Percentiles rank a stretch among this genome's conserved stretches.
Evolutionary conservation across 2,329 filamentous ascomycete species (phyloP).

Genomic region (Aspergillus alliaceus): DNA sequence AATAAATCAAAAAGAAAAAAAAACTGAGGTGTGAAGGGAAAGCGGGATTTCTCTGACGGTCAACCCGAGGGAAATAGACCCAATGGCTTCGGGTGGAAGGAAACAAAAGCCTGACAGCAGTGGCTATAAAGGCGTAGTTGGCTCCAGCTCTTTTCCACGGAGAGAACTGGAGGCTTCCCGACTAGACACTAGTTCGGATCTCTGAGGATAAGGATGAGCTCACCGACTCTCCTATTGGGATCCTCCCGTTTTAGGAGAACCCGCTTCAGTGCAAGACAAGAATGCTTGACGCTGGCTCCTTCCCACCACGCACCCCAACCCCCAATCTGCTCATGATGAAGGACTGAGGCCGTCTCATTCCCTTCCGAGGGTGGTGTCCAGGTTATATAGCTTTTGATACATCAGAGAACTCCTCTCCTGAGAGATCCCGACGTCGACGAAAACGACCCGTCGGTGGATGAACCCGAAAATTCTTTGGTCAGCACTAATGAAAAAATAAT

Average conservation of each 20-base stretch:
- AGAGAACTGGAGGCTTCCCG: not conserved
- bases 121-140: not conserved
- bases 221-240: constrained; percentile 6
- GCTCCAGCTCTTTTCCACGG: not conserved
- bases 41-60: not conserved
- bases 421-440: not conserved
- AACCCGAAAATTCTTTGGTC: constrained; percentile 2
- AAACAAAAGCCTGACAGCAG: not conserved
- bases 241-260: not conserved
- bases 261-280: not conserved
- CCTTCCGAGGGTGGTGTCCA: constrained; percentile 6
- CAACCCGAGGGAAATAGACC: not conserved
- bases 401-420: constrained; percentile 11
- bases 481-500: constrained; percentile 1
- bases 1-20: not conserved
- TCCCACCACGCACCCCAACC: not conserved
- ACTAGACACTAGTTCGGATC: constrained; percentile 3
- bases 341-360: not conserved
- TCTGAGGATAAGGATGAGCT: constrained; percentile 1
- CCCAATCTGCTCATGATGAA: not conserved
- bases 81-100: constrained; percentile 13
- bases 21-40: not conserved
- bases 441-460: not conserved
- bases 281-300: not conserved
- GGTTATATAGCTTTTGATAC: constrained; percentile 16